A percentile compares a stretch with the other conserved stretches of the same genome.
phyloP scores from a whole-genome alignment of 495 filamentous ascomycete genomes.

The Elaphomyces granulatus region DNA sequence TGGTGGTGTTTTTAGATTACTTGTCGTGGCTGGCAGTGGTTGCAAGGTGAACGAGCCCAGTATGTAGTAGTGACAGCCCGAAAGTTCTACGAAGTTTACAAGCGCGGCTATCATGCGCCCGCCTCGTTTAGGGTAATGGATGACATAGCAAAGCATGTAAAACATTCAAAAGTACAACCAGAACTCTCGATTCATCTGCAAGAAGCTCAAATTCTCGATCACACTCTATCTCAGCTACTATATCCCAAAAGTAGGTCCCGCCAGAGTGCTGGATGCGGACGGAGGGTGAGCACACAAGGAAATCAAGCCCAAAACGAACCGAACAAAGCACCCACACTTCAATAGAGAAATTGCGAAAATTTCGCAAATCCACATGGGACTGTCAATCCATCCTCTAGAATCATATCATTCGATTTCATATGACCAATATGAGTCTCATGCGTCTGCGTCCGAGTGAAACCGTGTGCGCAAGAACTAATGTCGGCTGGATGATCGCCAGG shows the following conservation, averaged over 20 bases:
- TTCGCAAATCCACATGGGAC: no score
- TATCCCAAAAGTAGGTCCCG: background rate
- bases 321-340: no score
- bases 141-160: background rate
- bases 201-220: background rate
- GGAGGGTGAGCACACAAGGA: background rate
- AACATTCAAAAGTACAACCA: background rate
- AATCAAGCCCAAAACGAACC: no score
- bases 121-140: constrained; percentile 4
- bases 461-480: no score
- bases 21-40: constrained; percentile 4
- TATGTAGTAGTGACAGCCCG: background rate
- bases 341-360: no score
- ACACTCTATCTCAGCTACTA: background rate
- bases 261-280: background rate
- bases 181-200: background rate
- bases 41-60: constrained; percentile 3
- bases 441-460: no score
- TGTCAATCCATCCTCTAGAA: no score
- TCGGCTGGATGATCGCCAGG: no score
- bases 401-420: no score
- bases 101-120: constrained; percentile 6
- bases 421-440: no score
- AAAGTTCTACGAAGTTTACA: background rate
- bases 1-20: constrained; percentile 10